A percentile compares a stretch with the other conserved stretches of the same genome.
phyloP scores from a whole-genome alignment of 169 alveolate genomes.

The Plasmodium knowlesi region DNA sequence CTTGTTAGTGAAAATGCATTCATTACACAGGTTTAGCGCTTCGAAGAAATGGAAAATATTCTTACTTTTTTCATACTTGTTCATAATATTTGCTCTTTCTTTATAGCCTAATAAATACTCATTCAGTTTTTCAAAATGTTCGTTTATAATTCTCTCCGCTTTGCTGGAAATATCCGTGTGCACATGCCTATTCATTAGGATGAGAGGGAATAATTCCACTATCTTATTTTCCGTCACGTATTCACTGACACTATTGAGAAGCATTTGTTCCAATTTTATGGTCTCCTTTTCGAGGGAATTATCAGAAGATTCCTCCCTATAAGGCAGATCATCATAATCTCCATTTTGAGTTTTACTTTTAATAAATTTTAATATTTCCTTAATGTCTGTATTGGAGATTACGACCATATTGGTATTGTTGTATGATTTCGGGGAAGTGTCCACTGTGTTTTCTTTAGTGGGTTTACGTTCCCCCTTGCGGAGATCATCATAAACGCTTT shows the following conservation, averaged over 20 bases:
- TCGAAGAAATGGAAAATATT: neutral
- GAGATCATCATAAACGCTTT: conserved; percentile 37
- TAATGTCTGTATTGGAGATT: conserved; percentile 35
- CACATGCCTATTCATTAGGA: conserved; percentile 3
- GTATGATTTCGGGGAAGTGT: neutral
- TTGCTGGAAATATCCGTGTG: neutral
- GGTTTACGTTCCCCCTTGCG: neutral
- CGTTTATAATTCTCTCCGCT: conserved; percentile 14
- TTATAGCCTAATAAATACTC: neutral
- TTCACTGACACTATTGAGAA: neutral
- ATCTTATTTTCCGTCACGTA: conserved; percentile 21
- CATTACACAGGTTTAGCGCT: conserved; percentile 64
- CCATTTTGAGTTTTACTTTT: conserved; percentile 9
- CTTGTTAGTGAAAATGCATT: conserved; percentile 31
- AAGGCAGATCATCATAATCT: neutral
- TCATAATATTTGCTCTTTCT: neutral
- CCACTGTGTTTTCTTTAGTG: neutral
- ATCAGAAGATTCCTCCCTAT: neutral
- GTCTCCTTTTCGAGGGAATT: conserved; percentile 3
- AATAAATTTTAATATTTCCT: conserved; percentile 55
- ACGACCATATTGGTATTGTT: neutral
- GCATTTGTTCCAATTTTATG: neutral
- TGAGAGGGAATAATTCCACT: conserved; percentile 33
- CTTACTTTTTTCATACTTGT: neutral
- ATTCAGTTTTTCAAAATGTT: neutral